A percentile compares a stretch with the other conserved stretches of the same genome.
Evolutionary conservation across 2,329 filamentous ascomycete species (phyloP).

Genomic region (Stemphylium lycopersici): DNA sequence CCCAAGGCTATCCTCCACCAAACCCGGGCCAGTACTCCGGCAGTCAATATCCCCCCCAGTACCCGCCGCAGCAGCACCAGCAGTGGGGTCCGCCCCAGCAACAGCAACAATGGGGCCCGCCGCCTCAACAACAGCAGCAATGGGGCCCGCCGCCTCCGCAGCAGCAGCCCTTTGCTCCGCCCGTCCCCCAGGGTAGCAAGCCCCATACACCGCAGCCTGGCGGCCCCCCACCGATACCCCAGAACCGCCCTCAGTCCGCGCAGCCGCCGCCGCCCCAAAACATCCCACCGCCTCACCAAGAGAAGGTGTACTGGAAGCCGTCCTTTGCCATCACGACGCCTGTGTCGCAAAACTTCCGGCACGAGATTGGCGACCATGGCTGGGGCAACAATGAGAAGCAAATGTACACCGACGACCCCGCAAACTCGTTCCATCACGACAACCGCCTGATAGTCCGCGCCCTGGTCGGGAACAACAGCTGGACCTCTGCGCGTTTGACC

Average conservation of each 20-base stretch:
- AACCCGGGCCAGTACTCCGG: conserved; percentile 25
- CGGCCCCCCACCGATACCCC: conserved; percentile 30
- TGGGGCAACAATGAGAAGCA: conserved; percentile 68
- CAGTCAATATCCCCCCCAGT: conserved; percentile 27
- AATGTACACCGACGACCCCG: conserved; percentile 58
- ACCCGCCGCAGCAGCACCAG: conserved; percentile 28
- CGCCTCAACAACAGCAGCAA: conserved; percentile 25
- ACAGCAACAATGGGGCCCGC: conserved; percentile 21
- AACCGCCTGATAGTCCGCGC: conserved; percentile 61
- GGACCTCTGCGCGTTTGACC: conserved; percentile 63
- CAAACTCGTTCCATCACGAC: conserved; percentile 62
- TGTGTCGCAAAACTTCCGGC: conserved; percentile 59
- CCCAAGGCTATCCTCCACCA: conserved; percentile 11
- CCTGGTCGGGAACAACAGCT: conserved; percentile 52
- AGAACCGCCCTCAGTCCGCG: conserved; percentile 35
- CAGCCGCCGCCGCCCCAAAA: conserved; percentile 41
- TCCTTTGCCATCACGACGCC: conserved; percentile 56
- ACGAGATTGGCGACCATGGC: conserved; percentile 63
- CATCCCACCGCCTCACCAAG: conserved; percentile 27
- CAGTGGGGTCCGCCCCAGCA: conserved; percentile 16
- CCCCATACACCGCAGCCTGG: conserved; percentile 33
- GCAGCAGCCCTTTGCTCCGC: conserved; percentile 34
- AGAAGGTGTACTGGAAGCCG: conserved; percentile 60
- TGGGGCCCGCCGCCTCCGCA: conserved; percentile 33
- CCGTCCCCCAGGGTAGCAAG: conserved; percentile 41